Percentiles rank a stretch among this genome's conserved stretches.
Evolutionary conservation across 305 asterid genomes (phyloP).

Genomic region (Solanum aculeatissimum): DNA sequence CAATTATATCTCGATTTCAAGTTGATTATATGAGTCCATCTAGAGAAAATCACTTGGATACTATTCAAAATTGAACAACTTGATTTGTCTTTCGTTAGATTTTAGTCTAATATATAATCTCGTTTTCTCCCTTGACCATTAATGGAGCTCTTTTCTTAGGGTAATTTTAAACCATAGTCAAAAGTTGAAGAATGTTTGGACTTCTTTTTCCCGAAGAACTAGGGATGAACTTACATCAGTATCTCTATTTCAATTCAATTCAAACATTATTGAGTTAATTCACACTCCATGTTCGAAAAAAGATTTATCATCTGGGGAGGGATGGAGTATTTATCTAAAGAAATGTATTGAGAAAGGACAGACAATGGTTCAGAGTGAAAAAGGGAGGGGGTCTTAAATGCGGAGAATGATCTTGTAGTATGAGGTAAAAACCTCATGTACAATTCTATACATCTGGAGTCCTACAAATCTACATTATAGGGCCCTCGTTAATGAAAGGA

Average conservation of each 20-base stretch:
- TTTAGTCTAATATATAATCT: neutral
- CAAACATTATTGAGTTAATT: neutral
- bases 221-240: neutral
- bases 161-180: neutral
- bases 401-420: neutral
- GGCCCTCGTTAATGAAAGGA: neutral
- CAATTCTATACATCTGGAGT: neutral
- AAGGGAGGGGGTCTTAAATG: neutral
- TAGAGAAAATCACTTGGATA: neutral
- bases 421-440: neutral
- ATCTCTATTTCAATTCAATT: neutral
- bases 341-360: no score
- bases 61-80: neutral
- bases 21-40: neutral
- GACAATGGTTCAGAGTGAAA: neutral
- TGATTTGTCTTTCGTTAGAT: neutral
- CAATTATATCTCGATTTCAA: neutral
- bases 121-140: no score
- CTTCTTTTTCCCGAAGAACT: neutral
- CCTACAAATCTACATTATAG: neutral
- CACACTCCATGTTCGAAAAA: neutral
- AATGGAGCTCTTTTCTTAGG: neutral
- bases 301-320: neutral
- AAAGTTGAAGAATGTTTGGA: neutral
- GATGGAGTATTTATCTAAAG: neutral